Percentiles rank a stretch among this genome's conserved stretches.
Conservation (phyloP, 352 stramenopile genomes). For the Phytophthora vignae region DNA sequence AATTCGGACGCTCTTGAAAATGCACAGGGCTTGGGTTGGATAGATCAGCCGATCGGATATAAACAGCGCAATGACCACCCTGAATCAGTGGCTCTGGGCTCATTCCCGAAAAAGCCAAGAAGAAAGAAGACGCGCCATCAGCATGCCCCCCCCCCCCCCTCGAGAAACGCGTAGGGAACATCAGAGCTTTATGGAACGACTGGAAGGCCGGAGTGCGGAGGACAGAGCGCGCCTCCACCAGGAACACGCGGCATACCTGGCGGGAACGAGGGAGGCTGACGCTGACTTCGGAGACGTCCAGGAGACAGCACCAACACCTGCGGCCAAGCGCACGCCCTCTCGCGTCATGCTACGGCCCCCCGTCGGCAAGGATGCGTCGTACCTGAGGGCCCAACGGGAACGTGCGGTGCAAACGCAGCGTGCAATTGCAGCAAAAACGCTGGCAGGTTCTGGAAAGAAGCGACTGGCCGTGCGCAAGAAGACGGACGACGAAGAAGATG, state of each 20-base stretch:
- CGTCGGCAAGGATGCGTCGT: conserved; percentile 1
- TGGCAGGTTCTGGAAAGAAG: conserved; percentile 9
- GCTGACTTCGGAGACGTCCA: conserved; percentile 1
- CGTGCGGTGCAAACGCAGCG: background rate
- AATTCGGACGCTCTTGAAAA: background rate
- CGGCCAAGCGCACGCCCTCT: background rate
- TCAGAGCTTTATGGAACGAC: conserved; percentile 4
- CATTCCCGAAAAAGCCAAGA: background rate
- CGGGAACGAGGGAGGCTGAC: background rate
- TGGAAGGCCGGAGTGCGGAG: background rate
- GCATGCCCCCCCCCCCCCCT: too few species aligned
- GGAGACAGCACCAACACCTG: background rate
- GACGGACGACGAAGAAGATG: conserved; percentile 2
- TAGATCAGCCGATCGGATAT: background rate
- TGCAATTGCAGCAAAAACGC: background rate
- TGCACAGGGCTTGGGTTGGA: conserved; percentile 2
- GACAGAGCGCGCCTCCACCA: background rate
- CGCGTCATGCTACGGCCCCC: background rate
- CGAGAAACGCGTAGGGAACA: conserved; percentile 1
- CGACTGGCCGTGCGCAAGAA: background rate
- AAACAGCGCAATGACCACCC: background rate
- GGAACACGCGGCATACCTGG: conserved; percentile 2
- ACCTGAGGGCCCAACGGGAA: background rate
- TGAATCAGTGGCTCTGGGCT: conserved; percentile 2
- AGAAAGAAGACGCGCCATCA: background rate